Percentiles rank a stretch among this genome's conserved stretches.
phyloP scores from a whole-genome alignment of 2,329 filamentous ascomycete species.

The Blastomyces silverae region DNA sequence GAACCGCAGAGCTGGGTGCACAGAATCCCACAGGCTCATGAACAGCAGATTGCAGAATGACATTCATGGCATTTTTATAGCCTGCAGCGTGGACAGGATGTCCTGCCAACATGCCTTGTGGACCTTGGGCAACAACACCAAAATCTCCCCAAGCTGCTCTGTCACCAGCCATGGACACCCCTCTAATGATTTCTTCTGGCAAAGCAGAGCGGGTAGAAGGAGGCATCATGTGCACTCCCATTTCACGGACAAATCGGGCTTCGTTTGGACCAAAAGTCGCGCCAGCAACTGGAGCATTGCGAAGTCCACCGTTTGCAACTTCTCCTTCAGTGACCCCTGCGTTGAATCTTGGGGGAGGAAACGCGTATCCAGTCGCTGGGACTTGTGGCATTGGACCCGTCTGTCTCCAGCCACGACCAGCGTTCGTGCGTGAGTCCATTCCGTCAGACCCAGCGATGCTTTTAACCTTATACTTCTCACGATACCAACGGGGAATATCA shows the following conservation, averaged over 20 bases:
- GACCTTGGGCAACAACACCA: background rate
- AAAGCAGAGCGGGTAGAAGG: background rate
- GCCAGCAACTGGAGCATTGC: background rate
- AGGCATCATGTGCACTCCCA: background rate
- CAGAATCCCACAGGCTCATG: background rate
- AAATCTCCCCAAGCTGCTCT: background rate
- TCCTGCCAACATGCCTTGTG: background rate
- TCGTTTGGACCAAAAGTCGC: background rate
- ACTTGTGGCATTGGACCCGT: background rate
- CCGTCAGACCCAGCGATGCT: conserved; percentile 9
- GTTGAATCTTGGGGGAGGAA: background rate
- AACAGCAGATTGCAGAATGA: no score
- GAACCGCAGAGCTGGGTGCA: background rate
- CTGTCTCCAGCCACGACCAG: conserved; percentile 4
- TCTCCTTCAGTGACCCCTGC: background rate
- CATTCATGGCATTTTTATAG: background rate
- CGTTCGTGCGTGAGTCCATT: conserved; percentile 9
- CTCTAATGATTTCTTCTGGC: background rate
- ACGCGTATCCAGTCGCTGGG: background rate
- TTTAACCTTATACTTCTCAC: conserved; percentile 39
- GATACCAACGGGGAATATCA: conserved; percentile 51
- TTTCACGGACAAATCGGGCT: background rate
- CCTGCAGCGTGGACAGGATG: background rate
- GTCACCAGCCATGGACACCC: background rate
- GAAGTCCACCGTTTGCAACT: background rate